phyloP scores from a whole-genome alignment of 805 yeast genomes.

The Pichia scutulata region DNA sequence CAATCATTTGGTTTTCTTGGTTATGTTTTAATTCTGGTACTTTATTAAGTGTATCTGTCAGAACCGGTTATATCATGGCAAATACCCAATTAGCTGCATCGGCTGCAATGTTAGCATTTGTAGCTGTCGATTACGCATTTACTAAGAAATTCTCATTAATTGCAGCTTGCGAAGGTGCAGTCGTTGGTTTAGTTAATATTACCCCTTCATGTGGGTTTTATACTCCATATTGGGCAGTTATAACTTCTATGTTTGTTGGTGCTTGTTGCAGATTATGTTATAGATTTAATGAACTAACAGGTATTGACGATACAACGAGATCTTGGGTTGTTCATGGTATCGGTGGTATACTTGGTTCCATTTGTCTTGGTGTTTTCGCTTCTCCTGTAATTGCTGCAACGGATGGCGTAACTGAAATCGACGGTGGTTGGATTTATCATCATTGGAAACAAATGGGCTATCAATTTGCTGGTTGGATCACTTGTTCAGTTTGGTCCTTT shows the following conservation, averaged over 20 bases:
- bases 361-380: slow-evolving; percentile 39
- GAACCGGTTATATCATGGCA: slow-evolving; percentile 40
- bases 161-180: slow-evolving; percentile 40
- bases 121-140: slow-evolving; percentile 33
- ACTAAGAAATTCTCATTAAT: slow-evolving; percentile 35
- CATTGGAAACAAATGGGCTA: slow-evolving; percentile 39
- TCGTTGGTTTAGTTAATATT: slow-evolving; percentile 39
- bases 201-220: slow-evolving; percentile 41
- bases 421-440: slow-evolving; percentile 41
- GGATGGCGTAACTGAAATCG: slow-evolving; percentile 36
- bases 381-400: slow-evolving; percentile 35
- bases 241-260: slow-evolving; percentile 35
- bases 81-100: slow-evolving; percentile 47
- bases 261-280: slow-evolving; percentile 31
- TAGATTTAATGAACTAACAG: slow-evolving; percentile 32
- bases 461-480: slow-evolving; percentile 37
- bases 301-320: slow-evolving; percentile 39
- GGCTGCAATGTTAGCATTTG: slow-evolving; percentile 39
- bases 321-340: slow-evolving; percentile 41
- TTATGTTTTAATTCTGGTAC: slow-evolving; percentile 43
- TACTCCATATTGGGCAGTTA: slow-evolving; percentile 40
- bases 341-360: slow-evolving; percentile 40
- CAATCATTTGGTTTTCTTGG: slow-evolving; percentile 44
- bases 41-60: slow-evolving; percentile 30
- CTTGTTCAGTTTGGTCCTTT: slow-evolving; percentile 39